phyloP scores from a whole-genome alignment of 139 green algal genomes.

The Picochlorum costavermella region DNA sequence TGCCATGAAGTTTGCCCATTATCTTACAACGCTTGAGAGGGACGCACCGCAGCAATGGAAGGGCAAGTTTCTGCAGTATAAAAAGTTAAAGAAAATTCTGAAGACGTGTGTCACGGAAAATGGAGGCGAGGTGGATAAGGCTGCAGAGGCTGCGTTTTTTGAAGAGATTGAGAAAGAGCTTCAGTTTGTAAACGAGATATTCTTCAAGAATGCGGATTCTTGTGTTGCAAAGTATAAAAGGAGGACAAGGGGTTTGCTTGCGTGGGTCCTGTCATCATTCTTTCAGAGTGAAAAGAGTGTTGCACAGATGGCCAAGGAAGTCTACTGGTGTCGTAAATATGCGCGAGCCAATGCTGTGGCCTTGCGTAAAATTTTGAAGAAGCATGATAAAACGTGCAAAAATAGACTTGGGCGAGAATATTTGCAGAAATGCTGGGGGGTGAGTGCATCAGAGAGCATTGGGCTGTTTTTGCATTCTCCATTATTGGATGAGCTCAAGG shows the following conservation, averaged over 20 bases:
- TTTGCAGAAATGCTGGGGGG: slow-evolving; percentile 32
- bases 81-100: slow-evolving; percentile 36
- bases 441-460: background rate
- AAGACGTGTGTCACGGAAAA: slow-evolving; percentile 15
- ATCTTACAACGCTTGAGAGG: slow-evolving; percentile 25
- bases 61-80: slow-evolving; percentile 39
- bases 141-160: slow-evolving; percentile 10
- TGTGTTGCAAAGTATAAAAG: background rate
- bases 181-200: slow-evolving; percentile 4
- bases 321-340: slow-evolving; percentile 42
- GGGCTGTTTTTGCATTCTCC: slow-evolving; percentile 43
- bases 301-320: slow-evolving; percentile 18
- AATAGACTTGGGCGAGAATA: slow-evolving; percentile 25
- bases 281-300: background rate
- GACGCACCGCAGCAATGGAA: slow-evolving; percentile 21
- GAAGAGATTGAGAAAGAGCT: slow-evolving; percentile 14
- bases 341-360: slow-evolving; percentile 34
- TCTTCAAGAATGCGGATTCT: background rate
- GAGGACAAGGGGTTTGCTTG: background rate
- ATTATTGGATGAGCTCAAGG: slow-evolving; percentile 41
- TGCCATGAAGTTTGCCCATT: slow-evolving; percentile 31
- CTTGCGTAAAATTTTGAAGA: slow-evolving; percentile 52
- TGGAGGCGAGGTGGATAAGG: background rate
- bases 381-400: slow-evolving; percentile 40
- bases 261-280: background rate